A percentile compares a stretch with the other conserved stretches of the same genome.
Evolutionary conservation across 768 basidiomycete genomes (phyloP).

Genomic region (Pisolithus orientalis): DNA sequence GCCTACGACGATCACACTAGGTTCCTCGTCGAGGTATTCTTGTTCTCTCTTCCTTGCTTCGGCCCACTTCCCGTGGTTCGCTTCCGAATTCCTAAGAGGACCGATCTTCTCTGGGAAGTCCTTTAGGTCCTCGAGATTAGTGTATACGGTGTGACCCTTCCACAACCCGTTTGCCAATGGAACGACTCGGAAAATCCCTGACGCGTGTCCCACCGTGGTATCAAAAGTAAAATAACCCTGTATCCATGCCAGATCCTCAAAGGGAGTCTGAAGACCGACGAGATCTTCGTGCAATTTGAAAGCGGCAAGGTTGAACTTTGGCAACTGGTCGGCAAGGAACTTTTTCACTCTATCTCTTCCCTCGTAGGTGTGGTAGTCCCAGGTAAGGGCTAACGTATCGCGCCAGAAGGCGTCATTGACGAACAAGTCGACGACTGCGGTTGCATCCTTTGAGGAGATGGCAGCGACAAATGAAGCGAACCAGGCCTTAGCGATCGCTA

Average conservation of each 20-base stretch:
- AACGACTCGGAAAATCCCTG: slow-evolving; percentile 49
- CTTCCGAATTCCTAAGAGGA: slow-evolving; percentile 32
- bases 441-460: slow-evolving; percentile 12
- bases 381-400: slow-evolving; percentile 47
- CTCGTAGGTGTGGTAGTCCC: slow-evolving; percentile 47
- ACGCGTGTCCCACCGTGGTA: slow-evolving; percentile 40
- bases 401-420: slow-evolving; percentile 39
- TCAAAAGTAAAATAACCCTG: slow-evolving; percentile 51
- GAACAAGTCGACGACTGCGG: slow-evolving; percentile 19
- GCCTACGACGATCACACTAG: slow-evolving; percentile 57
- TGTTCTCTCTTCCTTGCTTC: slow-evolving; percentile 35
- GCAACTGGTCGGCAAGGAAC: slow-evolving; percentile 36
- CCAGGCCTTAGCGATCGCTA: slow-evolving; percentile 20
- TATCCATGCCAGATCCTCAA: slow-evolving; percentile 54
- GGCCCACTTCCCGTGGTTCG: slow-evolving; percentile 54
- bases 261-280: slow-evolving; percentile 34
- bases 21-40: slow-evolving; percentile 42
- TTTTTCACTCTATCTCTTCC: slow-evolving; percentile 31
- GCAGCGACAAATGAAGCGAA: slow-evolving; percentile 18
- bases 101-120: slow-evolving; percentile 48
- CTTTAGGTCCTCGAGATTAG: slow-evolving; percentile 53
- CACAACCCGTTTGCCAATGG: slow-evolving; percentile 26
- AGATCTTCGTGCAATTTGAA: slow-evolving; percentile 12
- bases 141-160: slow-evolving; percentile 41
- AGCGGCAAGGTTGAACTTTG: slow-evolving; percentile 13